These are phyloP conservation scores for Elasticomyces elasticus DNA, from an alignment of 495 filamentous ascomycete species.

Conservation along the genomic window DNA sequence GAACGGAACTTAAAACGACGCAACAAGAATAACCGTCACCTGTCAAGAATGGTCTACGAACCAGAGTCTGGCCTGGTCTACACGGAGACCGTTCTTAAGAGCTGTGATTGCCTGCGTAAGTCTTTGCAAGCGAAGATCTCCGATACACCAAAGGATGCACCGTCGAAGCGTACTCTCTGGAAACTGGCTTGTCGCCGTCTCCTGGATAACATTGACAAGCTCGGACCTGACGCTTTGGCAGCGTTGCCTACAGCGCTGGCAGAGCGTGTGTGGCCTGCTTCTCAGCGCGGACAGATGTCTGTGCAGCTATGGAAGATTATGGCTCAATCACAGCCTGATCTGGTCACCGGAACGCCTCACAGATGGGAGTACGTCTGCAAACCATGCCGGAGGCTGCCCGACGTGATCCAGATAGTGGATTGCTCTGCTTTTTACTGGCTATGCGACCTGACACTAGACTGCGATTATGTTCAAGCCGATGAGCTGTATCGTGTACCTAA, in stretches of 20 bases:
- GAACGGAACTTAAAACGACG: too few species aligned
- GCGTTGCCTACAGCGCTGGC: neutral
- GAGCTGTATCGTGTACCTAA: neutral
- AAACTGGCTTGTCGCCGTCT: neutral
- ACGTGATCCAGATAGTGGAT: neutral
- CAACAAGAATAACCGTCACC: neutral
- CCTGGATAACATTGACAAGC: neutral
- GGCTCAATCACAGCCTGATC: neutral
- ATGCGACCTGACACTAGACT: neutral
- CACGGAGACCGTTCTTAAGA: neutral
- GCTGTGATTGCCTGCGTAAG: neutral
- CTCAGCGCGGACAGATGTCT: neutral
- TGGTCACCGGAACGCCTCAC: neutral
- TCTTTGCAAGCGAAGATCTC: neutral
- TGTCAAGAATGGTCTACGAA: slow-evolving; percentile 1
- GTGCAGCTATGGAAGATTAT: neutral
- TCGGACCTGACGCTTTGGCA: neutral
- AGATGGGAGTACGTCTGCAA: neutral
- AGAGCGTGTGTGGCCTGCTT: neutral
- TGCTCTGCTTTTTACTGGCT: neutral
- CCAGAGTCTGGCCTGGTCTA: slow-evolving; percentile 7
- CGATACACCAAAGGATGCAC: neutral
- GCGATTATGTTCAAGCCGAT: neutral
- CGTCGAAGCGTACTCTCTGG: neutral
- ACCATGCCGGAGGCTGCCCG: neutral